Base-by-base conservation (phyloP, 2,329 filamentous ascomycete genomes). In the Chaetomium sp. region DNA sequence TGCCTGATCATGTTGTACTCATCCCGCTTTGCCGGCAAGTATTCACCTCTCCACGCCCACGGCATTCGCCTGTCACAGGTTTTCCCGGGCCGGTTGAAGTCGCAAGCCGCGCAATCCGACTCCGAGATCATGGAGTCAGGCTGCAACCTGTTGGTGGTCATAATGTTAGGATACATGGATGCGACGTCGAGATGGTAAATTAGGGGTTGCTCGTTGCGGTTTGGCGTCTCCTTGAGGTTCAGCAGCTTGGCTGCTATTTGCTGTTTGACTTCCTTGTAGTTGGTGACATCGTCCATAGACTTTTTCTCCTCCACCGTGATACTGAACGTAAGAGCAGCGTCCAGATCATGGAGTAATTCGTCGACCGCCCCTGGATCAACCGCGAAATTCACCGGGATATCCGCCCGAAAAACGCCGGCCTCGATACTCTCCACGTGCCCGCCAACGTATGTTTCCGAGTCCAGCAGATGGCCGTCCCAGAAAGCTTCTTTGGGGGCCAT, bases 131-230 rank as follows among this genome's bases (percentile, higher is more conserved):
- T 95, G n/a, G 94, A 97, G 71, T 99, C 94, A 0, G 94, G 94
- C 65, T 99, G 94, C 47, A 99, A 73, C 70, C 94, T 88, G 71
- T 99, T 99, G 1, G 94, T 99, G 1, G 95, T 99, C 95, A 99
- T 99, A 70, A 99, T 99, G 71, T 99, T 99, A 8, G 94, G 94
- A 69, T 99, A 99, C 94, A 99, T 99, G 57, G 94, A 96, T 14
- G 94, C 94, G 56, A 99, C 95, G 68, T 99, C 94, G 74, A 99
- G 77, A 78, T 99, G 94, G 73, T 99, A 99, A 62, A 99, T 99
- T 36, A 95, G 81, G 4, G 94, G 94, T 44, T 85, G 78, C 70
- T 99, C 94, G 63, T 78, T 84, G 60, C 94, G 81, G 65, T 95
- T 91, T 0, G 94, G 92, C 0, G 86, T 94, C 51, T 85, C 79